These are phyloP conservation scores for Escallonia herrerae DNA, from an alignment of 129 eudicot species.

Conservation along the genomic window DNA sequence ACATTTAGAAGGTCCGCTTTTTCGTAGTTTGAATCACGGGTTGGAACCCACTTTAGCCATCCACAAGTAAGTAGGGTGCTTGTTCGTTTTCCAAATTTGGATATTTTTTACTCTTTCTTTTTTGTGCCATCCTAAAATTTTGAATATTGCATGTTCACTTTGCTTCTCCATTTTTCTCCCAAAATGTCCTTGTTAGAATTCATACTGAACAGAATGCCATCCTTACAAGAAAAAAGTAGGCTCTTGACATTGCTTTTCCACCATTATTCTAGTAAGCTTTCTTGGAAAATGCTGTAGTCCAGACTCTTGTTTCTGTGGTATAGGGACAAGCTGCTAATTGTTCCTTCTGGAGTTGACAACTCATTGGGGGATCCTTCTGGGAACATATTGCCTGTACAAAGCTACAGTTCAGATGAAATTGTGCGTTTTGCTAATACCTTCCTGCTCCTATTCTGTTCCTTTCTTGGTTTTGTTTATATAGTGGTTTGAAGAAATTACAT, in stretches of 20 bases:
- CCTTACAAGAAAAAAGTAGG: background rate
- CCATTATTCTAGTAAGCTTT: background rate
- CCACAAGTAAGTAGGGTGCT: slow-evolving; percentile 37
- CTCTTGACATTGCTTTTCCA: background rate
- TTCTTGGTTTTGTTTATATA: background rate
- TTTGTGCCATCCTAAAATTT: background rate
- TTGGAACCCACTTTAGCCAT: slow-evolving; percentile 44
- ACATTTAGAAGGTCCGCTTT: slow-evolving; percentile 33
- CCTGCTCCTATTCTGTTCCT: background rate
- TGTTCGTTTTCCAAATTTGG: background rate
- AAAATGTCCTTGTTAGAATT: background rate
- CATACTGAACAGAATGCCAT: background rate
- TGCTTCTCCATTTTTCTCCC: background rate
- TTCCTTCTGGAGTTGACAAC: slow-evolving; percentile 51
- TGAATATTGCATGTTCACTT: background rate
- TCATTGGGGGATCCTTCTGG: slow-evolving; percentile 52
- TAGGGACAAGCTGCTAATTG: slow-evolving; percentile 49
- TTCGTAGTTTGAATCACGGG: slow-evolving; percentile 38
- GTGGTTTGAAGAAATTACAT: background rate
- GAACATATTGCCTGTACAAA: slow-evolving; percentile 44
- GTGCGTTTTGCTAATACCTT: slow-evolving; percentile 36
- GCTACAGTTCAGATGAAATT: slow-evolving; percentile 35
- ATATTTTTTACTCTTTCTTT: background rate
- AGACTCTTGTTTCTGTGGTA: background rate
- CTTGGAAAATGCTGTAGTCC: background rate